A percentile compares a stretch with the other conserved stretches of the same genome.
Evolutionary conservation across 805 yeast species (phyloP).

Genomic region (Pichia insulana): DNA sequence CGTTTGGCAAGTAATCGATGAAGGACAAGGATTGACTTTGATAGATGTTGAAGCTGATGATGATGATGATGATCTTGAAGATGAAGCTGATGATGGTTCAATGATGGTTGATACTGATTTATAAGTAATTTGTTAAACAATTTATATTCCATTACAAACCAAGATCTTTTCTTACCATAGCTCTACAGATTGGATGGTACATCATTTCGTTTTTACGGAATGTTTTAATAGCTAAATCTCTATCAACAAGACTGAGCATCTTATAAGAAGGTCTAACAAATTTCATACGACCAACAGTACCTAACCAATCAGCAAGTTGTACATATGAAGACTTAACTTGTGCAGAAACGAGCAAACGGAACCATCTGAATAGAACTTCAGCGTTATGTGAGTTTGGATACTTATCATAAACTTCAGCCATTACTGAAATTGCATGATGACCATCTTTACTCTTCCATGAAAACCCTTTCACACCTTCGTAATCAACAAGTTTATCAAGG

Average conservation of each 20-base stretch:
- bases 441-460: slow-evolving; percentile 28
- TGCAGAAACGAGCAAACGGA: slow-evolving; percentile 53
- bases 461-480: slow-evolving; percentile 37
- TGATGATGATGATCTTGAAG: slow-evolving; percentile 21
- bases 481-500: slow-evolving; percentile 54
- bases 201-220: slow-evolving; percentile 48
- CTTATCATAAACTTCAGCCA: slow-evolving; percentile 29
- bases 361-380: slow-evolving; percentile 77
- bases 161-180: slow-evolving; percentile 77
- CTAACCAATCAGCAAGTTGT: slow-evolving; percentile 71
- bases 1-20: slow-evolving; percentile 70
- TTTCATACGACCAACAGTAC: slow-evolving; percentile 91
- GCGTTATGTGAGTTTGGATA: slow-evolving; percentile 57
- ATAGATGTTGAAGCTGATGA: slow-evolving; percentile 32
- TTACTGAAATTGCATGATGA: slow-evolving; percentile 24
- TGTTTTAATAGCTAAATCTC: slow-evolving; percentile 54
- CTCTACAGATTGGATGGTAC: slow-evolving; percentile 81
- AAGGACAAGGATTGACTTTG: slow-evolving; percentile 55
- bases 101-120: slow-evolving; percentile 8
- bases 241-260: slow-evolving; percentile 54
- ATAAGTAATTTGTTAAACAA: background rate
- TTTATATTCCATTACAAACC: slow-evolving; percentile 25
- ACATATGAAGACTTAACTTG: slow-evolving; percentile 37
- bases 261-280: slow-evolving; percentile 83
- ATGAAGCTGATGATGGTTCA: slow-evolving; percentile 3